A percentile compares a stretch with the other conserved stretches of the same genome.
Conservation (phyloP, 2,329 filamentous ascomycete genomes). For the Blastomyces percursus region DNA sequence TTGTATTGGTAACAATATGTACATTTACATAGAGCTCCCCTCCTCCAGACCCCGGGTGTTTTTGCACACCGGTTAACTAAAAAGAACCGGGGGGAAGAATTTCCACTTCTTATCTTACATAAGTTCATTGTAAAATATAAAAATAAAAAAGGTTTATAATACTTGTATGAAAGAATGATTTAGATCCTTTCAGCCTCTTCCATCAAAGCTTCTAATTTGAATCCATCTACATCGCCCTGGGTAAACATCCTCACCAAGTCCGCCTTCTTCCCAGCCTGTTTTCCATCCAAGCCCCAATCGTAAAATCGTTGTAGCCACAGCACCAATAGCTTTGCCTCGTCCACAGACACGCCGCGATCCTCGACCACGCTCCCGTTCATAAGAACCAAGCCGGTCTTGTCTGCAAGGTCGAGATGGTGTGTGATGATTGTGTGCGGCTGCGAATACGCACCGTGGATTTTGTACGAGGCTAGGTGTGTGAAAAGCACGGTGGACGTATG, state of each 20-base stretch:
- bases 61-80: not conserved
- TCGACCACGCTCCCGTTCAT: slow-evolving; percentile 74
- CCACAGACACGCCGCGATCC: slow-evolving; percentile 61
- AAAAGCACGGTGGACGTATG: slow-evolving; percentile 71
- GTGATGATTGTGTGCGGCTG: slow-evolving; percentile 89
- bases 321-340: slow-evolving; percentile 80
- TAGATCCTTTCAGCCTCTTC: slow-evolving; percentile 77
- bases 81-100: not conserved
- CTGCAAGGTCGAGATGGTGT: slow-evolving; percentile 71
- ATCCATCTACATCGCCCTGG: slow-evolving; percentile 57
- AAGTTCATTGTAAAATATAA: too few relatives aligned
- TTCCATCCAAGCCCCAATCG: slow-evolving; percentile 46
- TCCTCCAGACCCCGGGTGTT: not conserved
- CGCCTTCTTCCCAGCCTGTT: slow-evolving; percentile 49
- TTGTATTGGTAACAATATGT: not conserved
- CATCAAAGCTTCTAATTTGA: slow-evolving; percentile 73
- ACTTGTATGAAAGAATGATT: not conserved
- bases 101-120: slow-evolving; percentile 2
- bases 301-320: slow-evolving; percentile 96
- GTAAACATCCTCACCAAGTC: slow-evolving; percentile 73
- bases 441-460: slow-evolving; percentile 77
- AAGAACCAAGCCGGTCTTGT: slow-evolving; percentile 66
- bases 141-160: not conserved
- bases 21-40: not conserved
- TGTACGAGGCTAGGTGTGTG: slow-evolving; percentile 88